A percentile compares a stretch with the other conserved stretches of the same genome.
phyloP scores from a whole-genome alignment of 441 rosid species.

The Aleurites moluccanus region DNA sequence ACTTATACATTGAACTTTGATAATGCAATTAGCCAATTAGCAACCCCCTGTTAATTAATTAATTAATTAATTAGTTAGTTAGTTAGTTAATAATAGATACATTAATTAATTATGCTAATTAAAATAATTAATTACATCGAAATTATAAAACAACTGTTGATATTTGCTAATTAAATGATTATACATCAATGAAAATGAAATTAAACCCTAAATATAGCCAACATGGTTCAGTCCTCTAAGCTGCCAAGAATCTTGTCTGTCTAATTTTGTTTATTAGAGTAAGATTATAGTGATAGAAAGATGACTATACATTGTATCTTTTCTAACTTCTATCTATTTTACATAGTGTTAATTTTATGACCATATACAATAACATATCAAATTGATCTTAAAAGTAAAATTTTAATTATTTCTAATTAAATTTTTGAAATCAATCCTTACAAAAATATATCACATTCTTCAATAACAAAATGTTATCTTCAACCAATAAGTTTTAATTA shows the following conservation, averaged over 20 bases:
- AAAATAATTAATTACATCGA: neutral
- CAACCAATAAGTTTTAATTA: no score
- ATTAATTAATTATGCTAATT: neutral
- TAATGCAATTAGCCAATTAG: neutral
- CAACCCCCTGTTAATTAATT: neutral
- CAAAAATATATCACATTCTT: no score
- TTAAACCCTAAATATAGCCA: neutral
- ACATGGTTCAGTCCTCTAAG: neutral
- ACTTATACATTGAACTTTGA: constrained; percentile 38
- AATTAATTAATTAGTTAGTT: neutral
- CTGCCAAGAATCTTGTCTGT: neutral
- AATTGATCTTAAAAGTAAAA: no score
- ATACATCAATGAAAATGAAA: neutral
- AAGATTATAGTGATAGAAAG: neutral
- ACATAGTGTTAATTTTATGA: no score
- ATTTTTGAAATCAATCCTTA: no score
- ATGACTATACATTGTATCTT: neutral
- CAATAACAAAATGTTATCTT: no score
- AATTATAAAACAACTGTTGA: neutral
- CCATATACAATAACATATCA: no score
- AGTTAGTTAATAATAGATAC: no score
- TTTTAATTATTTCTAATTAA: no score
- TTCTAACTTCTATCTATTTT: no score
- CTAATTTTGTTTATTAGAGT: neutral
- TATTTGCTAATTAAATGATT: neutral